Conservation (phyloP, 2,329 filamentous ascomycete genomes). For the Mariannaea elegans region DNA sequence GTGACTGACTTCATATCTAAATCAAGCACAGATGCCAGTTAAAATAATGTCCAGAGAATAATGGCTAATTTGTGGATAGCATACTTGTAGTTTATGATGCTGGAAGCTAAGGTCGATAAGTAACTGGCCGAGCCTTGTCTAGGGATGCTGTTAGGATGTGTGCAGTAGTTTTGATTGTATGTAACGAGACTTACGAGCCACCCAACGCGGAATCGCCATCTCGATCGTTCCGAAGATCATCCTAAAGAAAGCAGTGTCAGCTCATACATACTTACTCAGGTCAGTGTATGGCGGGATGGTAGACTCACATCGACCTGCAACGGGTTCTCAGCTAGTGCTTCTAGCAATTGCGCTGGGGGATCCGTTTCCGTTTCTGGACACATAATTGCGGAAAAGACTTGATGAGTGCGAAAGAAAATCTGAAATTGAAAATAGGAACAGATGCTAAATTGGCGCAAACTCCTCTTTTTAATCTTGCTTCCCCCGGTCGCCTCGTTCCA, state of each 20-base stretch:
- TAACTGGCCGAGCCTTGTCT: neutral
- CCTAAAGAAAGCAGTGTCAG: neutral
- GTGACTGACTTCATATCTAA: neutral
- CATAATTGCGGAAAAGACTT: neutral
- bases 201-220: neutral
- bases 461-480: no score
- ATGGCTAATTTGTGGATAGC: neutral
- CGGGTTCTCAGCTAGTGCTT: neutral
- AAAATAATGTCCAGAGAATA: no score
- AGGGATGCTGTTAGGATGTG: neutral
- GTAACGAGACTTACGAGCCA: neutral
- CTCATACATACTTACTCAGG: neutral
- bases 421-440: no score
- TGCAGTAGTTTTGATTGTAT: neutral
- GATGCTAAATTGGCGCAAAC: no score
- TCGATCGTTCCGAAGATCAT: neutral
- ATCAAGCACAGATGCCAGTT: neutral
- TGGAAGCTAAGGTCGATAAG: neutral
- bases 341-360: neutral
- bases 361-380: neutral
- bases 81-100: neutral
- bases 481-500: no score
- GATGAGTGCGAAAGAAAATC: no score
- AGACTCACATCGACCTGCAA: neutral
- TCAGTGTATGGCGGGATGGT: neutral